These are phyloP conservation scores for Corymbia maculata DNA, from an alignment of 345 rosid species.

Conservation along the genomic window DNA sequence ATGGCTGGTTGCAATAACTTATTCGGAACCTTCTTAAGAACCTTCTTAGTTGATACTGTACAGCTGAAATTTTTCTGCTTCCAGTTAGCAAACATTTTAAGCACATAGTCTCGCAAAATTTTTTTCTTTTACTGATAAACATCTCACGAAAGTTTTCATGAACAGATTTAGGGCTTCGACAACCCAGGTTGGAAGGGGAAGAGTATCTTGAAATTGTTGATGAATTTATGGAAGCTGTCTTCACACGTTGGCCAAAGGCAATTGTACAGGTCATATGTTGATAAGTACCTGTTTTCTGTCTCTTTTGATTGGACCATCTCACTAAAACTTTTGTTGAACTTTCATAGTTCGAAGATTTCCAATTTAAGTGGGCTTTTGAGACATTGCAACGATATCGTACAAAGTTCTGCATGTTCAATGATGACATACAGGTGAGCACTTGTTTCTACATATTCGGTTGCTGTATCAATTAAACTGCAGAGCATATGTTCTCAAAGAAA, in stretches of 20 bases:
- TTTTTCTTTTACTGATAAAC: not conserved
- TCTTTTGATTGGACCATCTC: not conserved
- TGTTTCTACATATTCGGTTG: not conserved
- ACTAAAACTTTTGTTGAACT: slow-evolving; percentile 16
- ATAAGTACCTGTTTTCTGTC: slow-evolving; percentile 1
- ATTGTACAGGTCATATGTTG: slow-evolving; percentile 65
- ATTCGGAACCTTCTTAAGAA: not conserved
- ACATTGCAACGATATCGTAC: slow-evolving; percentile 79
- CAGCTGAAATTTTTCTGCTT: not conserved
- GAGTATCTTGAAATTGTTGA: slow-evolving; percentile 80
- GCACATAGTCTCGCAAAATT: not conserved
- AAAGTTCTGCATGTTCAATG: slow-evolving; percentile 96
- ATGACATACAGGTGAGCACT: slow-evolving; percentile 77
- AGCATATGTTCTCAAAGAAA: not conserved
- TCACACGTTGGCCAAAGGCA: slow-evolving; percentile 95
- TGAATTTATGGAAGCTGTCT: slow-evolving; percentile 96
- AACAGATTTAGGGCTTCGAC: slow-evolving; percentile 86
- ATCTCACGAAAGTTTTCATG: not conserved
- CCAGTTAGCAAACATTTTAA: not conserved
- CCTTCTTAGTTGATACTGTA: not conserved
- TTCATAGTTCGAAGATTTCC: slow-evolving; percentile 91
- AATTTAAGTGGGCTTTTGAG: slow-evolving; percentile 98
- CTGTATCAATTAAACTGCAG: not conserved
- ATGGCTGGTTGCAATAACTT: not conserved
- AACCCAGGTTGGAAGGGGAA: slow-evolving; percentile 91